Conservation (phyloP, 768 basidiomycete species). For the Suillus plorans region DNA sequence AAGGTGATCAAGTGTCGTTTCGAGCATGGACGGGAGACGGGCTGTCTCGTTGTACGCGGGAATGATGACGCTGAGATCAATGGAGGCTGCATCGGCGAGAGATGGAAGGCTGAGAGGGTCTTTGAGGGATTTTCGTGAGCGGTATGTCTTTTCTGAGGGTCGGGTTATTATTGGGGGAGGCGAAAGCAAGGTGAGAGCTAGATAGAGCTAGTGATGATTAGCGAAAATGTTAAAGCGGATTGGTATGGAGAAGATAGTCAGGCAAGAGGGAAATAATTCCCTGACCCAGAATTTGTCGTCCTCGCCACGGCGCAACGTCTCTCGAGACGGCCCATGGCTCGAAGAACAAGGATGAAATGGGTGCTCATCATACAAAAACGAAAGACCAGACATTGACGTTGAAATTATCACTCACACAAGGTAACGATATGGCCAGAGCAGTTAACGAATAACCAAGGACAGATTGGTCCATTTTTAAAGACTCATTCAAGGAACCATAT, state of each 20-base stretch:
- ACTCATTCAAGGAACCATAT: not conserved
- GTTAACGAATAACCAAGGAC: constrained; percentile 23
- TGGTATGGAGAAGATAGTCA: constrained; percentile 19
- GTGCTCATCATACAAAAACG: constrained; percentile 51
- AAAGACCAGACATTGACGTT: not conserved
- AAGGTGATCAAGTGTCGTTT: constrained; percentile 69
- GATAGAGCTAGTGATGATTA: constrained; percentile 54
- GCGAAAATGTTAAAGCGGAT: not conserved
- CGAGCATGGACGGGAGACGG: constrained; percentile 85
- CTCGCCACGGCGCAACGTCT: constrained; percentile 54
- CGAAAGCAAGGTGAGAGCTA: constrained; percentile 71
- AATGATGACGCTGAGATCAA: constrained; percentile 80
- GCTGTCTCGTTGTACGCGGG: constrained; percentile 90
- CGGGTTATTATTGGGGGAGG: constrained; percentile 63
- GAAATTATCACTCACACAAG: constrained; percentile 26
- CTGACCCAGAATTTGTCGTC: constrained; percentile 63
- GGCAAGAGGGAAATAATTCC: constrained; percentile 41
- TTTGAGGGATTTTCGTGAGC: constrained; percentile 51
- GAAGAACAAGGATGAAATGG: constrained; percentile 92
- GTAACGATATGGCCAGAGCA: constrained; percentile 20
- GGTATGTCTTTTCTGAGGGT: constrained; percentile 70
- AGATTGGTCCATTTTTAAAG: constrained; percentile 24
- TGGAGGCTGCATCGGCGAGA: constrained; percentile 52
- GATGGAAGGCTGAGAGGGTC: constrained; percentile 56
- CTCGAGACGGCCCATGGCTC: constrained; percentile 60